A percentile compares a stretch with the other conserved stretches of the same genome.
Conservation (phyloP, 2,329 filamentous ascomycete species). For the Cercospora zeae-maydis region DNA sequence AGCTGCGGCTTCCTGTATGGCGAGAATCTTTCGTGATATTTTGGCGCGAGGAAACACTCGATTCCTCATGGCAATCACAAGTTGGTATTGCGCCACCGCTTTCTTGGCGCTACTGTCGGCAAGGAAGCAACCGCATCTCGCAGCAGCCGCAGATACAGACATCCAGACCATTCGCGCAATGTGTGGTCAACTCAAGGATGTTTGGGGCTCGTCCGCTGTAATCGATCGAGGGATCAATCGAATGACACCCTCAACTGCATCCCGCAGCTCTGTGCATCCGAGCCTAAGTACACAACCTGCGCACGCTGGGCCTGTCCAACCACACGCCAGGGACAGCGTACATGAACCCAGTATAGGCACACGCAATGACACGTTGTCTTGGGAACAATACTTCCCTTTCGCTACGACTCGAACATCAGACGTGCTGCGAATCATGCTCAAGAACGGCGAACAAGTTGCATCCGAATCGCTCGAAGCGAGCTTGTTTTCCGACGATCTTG, state of each 20-base stretch:
- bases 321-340: background rate
- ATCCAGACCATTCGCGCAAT: background rate
- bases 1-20: slow-evolving; percentile 10
- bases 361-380: background rate
- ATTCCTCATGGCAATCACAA: background rate
- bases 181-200: background rate
- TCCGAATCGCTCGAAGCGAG: background rate
- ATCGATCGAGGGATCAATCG: background rate
- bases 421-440: background rate
- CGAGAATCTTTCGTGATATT: slow-evolving; percentile 7
- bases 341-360: background rate
- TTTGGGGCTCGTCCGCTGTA: background rate
- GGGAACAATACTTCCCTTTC: background rate
- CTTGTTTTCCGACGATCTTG: background rate
- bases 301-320: background rate
- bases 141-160: background rate
- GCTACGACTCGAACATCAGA: background rate
- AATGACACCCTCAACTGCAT: background rate
- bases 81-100: background rate
- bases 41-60: background rate
- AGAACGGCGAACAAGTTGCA: background rate
- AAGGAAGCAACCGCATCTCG: background rate
- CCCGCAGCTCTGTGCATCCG: background rate
- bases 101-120: background rate
- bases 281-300: background rate